Evolutionary conservation across 495 filamentous ascomycete species (phyloP).

Genomic region (Pseudotulostoma volvatum): DNA sequence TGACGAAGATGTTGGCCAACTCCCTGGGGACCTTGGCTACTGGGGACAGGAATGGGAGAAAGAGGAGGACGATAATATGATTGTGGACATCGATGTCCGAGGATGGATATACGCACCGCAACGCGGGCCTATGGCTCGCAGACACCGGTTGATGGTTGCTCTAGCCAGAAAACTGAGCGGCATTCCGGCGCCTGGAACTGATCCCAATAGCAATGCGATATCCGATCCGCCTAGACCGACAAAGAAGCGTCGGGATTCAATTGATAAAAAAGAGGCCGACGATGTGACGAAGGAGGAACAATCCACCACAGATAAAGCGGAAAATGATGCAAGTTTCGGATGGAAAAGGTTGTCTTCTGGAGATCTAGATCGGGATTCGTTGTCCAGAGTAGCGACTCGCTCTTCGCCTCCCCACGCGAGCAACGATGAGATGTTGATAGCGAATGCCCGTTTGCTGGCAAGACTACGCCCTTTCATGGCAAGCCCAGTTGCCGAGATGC

Average conservation of each 20-base stretch:
- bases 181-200: constrained; percentile 46
- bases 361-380: constrained; percentile 2
- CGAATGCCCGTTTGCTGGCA: constrained; percentile 76
- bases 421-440: constrained; percentile 54
- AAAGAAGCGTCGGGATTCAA: constrained; percentile 3
- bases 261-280: constrained; percentile 35
- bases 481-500: constrained; percentile 50
- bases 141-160: constrained; percentile 72
- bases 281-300: constrained; percentile 55
- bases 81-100: constrained; percentile 85
- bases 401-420: constrained; percentile 35
- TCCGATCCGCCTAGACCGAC: constrained; percentile 16
- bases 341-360: constrained; percentile 25
- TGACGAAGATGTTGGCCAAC: constrained; percentile 8
- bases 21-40: constrained; percentile 36
- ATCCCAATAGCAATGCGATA: constrained; percentile 18
- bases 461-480: constrained; percentile 78
- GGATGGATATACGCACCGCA: constrained; percentile 89
- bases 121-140: constrained; percentile 68
- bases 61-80: constrained; percentile 56
- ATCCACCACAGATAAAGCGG: constrained; percentile 52
- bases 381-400: constrained; percentile 22
- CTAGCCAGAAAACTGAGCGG: constrained; percentile 73
- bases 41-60: constrained; percentile 53
- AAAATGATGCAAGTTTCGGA: constrained; percentile 53